Evolutionary conservation across 2,329 filamentous ascomycete genomes (phyloP), one percentile per base, ranked within the genome.

Genomic region (Rhexocercosporidium sp.): DNA sequence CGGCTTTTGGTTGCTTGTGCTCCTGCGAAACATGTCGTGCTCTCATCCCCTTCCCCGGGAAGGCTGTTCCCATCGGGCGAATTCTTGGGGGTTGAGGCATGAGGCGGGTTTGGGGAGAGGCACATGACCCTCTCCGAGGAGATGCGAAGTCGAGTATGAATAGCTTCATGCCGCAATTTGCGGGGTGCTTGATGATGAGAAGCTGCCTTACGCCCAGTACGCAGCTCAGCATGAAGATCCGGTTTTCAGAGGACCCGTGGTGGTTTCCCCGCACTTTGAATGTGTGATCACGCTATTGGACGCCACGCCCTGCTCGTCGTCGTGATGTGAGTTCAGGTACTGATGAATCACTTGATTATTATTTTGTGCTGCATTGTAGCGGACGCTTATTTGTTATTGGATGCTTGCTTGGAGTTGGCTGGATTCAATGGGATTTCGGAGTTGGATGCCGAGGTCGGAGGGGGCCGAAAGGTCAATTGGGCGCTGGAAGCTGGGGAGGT

Each of bases 51-150:
- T 9, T 20, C 39, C 20, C 34, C n/a, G 25, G 56, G 34, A 27
- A 29, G 34, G 56, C 34, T 41, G 34, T 18, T 59, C 37, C 37
- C 56, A 51, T 47, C 44, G 44, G 25, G 39, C 29, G 53, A 41
- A 8, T 16, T 37, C 49, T 44, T 20, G 27, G 12, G 29, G 62
- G 27, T 39, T 49, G 16, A 31, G 39, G 54, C 14, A 34, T 27
- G n/a, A n/a, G 29, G n/a, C n/a, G n/a, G n/a, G n/a, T n/a, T n/a
- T n/a, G n/a, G n/a, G 20, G 31, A 44, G 53, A 47, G 29, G 37
- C 69, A 70, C 63, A 67, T 71, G 70, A 71, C 59, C 65, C 29
- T 47, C 44, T 73, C 71, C 71, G 69, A 73, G 71, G 71, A 73
- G 71, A 73, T 71, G 51, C 62, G 61, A 62, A 20, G 31, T 49